Evolutionary conservation across 2,329 filamentous ascomycete genomes (phyloP), one percentile per base, ranked within the genome.

Genomic region (Dendryphion nanum): DNA sequence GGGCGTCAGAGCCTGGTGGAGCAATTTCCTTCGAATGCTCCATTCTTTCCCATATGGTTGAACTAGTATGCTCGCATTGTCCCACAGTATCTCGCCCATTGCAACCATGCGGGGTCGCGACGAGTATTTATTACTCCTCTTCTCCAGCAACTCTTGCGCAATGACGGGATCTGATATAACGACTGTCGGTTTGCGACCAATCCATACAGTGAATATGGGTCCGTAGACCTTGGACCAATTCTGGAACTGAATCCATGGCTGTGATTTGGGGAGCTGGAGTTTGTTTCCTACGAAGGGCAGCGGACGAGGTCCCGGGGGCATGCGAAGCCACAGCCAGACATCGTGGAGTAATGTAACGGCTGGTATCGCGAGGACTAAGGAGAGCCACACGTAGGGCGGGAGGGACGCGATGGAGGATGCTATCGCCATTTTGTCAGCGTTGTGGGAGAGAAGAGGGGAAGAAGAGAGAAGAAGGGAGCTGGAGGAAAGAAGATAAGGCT

Each of bases 11-110:
- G 73, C 67, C 21, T 69, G 64, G 38, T 62, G 58, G 8, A 62
- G 42, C 8, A 62, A 34, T 35, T 59, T 60, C 15, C 72, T 60
- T 19, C 73, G 57, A 8, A 68, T 47, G 28, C 61, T 66, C 71
- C 72, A 77, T 20, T 65, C 61, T 37, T 72, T 70, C 21, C 71
- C 70, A 53, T 76, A 62, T 1, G 71, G 71, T 51, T 75, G 69
- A 6, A 76, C 69, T 12, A 76, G 56, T 18, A 75, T 63, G n/a
- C 63, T 67, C 4, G 67, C 62, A 16, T 65, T 66, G 35, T 69
- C 64, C 60, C 68, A 70, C 23, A 69, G 60, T 18, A 72, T 65
- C 45, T 72, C 69, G 15, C 67, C 68, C 64, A 72, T 69, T 4
- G 68, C 64, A 5, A 73, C 67, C 55, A 71, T 70, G 18, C 68